Percentiles rank a stretch among this genome's conserved stretches.
Evolutionary conservation across 345 rosid genomes (phyloP).

Genomic region (Theobroma cacao): DNA sequence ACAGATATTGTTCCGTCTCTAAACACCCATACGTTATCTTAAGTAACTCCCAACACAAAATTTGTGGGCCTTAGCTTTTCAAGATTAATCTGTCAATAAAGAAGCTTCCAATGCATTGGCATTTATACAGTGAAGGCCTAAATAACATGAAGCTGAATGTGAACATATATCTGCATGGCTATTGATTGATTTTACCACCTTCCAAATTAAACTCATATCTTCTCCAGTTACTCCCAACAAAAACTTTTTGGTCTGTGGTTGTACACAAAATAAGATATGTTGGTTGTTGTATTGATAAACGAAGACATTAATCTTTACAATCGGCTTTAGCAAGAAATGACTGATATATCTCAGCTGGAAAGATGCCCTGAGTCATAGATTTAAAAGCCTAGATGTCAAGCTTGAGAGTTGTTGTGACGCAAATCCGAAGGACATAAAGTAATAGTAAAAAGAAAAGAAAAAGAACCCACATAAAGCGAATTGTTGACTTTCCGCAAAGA

Average conservation of each 20-base stretch:
- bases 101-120: background rate
- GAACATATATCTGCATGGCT: too few species aligned
- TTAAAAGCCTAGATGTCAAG: background rate
- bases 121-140: background rate
- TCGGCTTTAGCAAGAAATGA: background rate
- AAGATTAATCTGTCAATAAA: background rate
- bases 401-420: background rate
- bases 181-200: too few species aligned
- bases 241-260: background rate
- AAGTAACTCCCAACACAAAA: too few species aligned
- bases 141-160: background rate
- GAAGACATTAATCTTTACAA: background rate
- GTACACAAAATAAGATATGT: background rate
- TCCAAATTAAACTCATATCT: background rate
- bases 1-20: background rate
- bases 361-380: background rate
- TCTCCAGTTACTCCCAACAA: background rate
- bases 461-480: background rate
- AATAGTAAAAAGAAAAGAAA: background rate
- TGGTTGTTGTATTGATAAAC: background rate
- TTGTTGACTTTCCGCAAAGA: background rate
- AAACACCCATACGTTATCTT: too few species aligned
- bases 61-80: too few species aligned
- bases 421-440: background rate
- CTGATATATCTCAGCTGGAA: background rate